Evolutionary conservation across 768 basidiomycete genomes (phyloP), one percentile per base, ranked within the genome.

Genomic region (Podaxis sp.): DNA sequence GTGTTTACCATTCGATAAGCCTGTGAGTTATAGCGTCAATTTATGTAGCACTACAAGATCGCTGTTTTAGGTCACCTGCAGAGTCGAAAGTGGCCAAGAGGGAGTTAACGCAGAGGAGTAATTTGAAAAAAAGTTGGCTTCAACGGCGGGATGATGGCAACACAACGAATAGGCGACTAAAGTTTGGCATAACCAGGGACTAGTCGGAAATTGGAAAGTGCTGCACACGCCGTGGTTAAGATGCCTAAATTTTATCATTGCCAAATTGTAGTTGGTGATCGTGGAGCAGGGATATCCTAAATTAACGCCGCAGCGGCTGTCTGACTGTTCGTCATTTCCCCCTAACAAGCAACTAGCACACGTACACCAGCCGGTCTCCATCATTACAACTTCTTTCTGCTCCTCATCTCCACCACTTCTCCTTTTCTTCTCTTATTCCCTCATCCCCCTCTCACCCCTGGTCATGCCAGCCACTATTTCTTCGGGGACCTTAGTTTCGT

Each of bases 321-420:
- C 53, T 32, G 51, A 60, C 23, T 11, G 14, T 13, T 61, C 40
- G 40, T 60, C 42, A 54, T 60, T 54, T 60, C 59, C 59, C 32
- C 59, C 57, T 57, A 57, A 57, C n/a, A 21, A 54, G 35, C 27
- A 35, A 37, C 47, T 50, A 21, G 44, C 51, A 54, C 53, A 61
- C 52, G 14, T 36, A 13, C 50, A 35, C 59, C 52, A 61, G 14
- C 53, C 32, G 50, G 50, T 50, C 57, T 25, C 57, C 57, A 32
- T 51, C 57, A 44, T 42, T 42, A 59, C 57, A 50, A 48, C 37
- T 14, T 36, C n/a, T 53, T 23, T 23, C 21, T 28, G 9, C 32
- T 32, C 32, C 32, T 32, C 32, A 32, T 32, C 28, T 44, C 52
- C 52, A 36, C 37, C 28, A 10, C 52, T 54, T 37, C 52, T 38